Evolutionary conservation across 2,329 filamentous ascomycete species (phyloP), one percentile per base, ranked within the genome.

Genomic region (Rhynchosporium agropyri): DNA sequence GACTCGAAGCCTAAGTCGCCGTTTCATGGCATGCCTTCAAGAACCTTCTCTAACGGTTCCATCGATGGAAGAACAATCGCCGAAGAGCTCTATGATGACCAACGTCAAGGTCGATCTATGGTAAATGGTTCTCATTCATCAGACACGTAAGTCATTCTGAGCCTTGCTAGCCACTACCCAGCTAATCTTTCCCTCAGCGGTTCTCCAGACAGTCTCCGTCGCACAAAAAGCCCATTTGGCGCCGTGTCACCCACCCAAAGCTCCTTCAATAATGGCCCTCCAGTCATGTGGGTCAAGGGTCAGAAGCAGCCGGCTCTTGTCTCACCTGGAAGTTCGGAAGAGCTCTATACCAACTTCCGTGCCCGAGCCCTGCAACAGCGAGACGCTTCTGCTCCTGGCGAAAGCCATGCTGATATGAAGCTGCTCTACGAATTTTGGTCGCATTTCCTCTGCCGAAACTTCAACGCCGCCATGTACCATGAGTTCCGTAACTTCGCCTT

Each of bases 391-490:
- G 65, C 73, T 31, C 40, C 69, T 20, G 74, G 76, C 53, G 75
- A 80, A 61, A 76, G 74, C 45, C 81, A 83, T 55, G 78, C 80
- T 64, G 82, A 86, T 71, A 87, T 89, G 81, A 82, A 85, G 72
- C 81, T 85, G 63, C 81, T 91, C 36, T 92, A 91, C 77, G 82
- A 86, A 67, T 90, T 90, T 78, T 92, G 89, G 88, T 85, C 86
- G 26, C 84, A 89, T 74, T 90, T 89, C 73, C 80, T 92, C 67
- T 82, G 86, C 66, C 82, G 85, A 71, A 88, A 89, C 76, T 92
- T 92, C 82, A 90, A 92, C 75, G 80, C 82, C 63, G 80, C 79
- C 73, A 90, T 93, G 85, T 92, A 92, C 77, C 79, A 84, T 73
- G 89, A 92, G 74, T 92, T 92, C 77, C 84, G 85, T 67, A 78